These are phyloP conservation scores for Lyophyllum shimeji DNA, from an alignment of 768 basidiomycete genomes.

Conservation along the genomic window DNA sequence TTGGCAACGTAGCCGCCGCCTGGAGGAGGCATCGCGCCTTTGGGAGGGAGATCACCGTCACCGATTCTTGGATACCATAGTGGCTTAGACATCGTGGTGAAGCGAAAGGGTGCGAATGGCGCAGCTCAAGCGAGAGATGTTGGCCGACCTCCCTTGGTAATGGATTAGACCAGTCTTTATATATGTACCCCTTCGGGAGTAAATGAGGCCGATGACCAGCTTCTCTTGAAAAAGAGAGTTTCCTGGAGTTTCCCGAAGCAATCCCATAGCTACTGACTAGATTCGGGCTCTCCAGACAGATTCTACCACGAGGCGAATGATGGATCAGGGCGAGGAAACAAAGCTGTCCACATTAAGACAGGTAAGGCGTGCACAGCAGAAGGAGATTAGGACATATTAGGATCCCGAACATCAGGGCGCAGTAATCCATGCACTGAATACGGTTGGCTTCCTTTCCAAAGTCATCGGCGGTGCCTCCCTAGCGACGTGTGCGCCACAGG, in stretches of 20 bases:
- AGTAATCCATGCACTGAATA: not conserved
- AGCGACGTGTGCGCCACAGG: conserved; percentile 12
- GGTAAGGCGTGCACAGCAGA: conserved; percentile 3
- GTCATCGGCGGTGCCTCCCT: not conserved
- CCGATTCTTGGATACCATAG: not conserved
- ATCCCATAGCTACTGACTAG: not conserved
- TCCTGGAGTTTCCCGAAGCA: conserved; percentile 3
- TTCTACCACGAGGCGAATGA: conserved; percentile 5
- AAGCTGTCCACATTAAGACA: not conserved
- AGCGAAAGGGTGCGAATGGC: not conserved
- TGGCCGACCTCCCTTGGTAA: not conserved
- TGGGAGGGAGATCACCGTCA: not conserved
- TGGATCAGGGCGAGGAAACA: not conserved
- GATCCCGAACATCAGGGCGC: conserved; percentile 2
- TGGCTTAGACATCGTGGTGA: not conserved
- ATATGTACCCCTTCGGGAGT: not conserved
- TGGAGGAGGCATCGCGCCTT: not conserved
- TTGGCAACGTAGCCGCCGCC: not conserved
- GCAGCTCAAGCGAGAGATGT: not conserved
- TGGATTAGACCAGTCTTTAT: conserved; percentile 1
- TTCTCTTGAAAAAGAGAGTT: not conserved
- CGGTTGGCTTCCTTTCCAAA: not conserved
- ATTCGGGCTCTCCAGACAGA: not conserved
- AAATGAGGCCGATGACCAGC: not conserved
- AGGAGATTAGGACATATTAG: not conserved